phyloP scores from a whole-genome alignment of 371 early-diverging fungal genomes.

The Chytridiales sp. region DNA sequence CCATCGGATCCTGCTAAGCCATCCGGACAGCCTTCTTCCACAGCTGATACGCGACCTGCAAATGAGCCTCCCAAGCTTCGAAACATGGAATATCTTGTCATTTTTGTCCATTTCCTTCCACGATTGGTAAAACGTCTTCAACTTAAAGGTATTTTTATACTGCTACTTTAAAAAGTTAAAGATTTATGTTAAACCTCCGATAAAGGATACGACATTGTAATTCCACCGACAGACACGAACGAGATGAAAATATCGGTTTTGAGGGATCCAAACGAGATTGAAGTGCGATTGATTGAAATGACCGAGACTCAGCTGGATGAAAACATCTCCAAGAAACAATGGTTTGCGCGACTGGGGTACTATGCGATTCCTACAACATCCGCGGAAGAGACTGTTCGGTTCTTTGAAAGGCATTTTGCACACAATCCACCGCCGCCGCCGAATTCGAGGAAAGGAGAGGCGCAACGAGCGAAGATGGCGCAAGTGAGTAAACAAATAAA shows the following conservation, averaged over 20 bases:
- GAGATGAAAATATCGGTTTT: constrained; percentile 44
- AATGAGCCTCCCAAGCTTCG: constrained; percentile 11
- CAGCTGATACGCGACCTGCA: neutral
- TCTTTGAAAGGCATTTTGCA: constrained; percentile 44
- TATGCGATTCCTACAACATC: constrained; percentile 45
- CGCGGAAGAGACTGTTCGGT: constrained; percentile 33
- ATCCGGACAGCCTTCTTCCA: neutral
- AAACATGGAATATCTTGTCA: constrained; percentile 44
- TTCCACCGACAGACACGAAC: constrained; percentile 31
- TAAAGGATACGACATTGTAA: constrained; percentile 32
- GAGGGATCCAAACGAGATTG: constrained; percentile 51
- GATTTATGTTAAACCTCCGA: too few relatives aligned
- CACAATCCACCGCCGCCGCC: constrained; percentile 7
- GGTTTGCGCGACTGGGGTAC: constrained; percentile 54
- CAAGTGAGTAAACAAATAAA: neutral
- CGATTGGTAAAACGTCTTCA: constrained; percentile 48
- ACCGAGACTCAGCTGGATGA: constrained; percentile 46
- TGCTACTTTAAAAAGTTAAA: too few relatives aligned
- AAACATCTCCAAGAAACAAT: constrained; percentile 26
- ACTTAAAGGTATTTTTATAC: constrained; percentile 36
- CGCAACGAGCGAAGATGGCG: neutral
- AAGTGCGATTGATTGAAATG: constrained; percentile 51
- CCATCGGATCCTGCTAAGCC: constrained; percentile 18
- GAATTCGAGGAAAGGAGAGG: too few relatives aligned
- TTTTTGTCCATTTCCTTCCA: constrained; percentile 54